Evolutionary conservation across 352 stramenopile genomes (phyloP).

Genomic region (Pythium guiyangense): DNA sequence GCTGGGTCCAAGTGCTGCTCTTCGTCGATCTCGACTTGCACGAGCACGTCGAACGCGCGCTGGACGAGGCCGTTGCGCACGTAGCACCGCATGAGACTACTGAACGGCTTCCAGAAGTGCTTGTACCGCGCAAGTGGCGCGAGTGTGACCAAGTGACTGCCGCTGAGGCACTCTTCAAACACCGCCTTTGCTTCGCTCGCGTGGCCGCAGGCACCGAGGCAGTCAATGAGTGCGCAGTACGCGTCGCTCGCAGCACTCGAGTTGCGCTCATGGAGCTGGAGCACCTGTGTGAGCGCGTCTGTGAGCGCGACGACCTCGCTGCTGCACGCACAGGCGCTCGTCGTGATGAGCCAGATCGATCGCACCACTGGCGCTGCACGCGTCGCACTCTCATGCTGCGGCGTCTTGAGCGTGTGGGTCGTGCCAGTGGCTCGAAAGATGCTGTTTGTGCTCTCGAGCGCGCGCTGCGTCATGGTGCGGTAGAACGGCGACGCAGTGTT

Average conservation of each 20-base stretch:
- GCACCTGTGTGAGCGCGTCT: constrained; percentile 14
- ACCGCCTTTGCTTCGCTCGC: constrained; percentile 38
- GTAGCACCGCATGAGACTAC: constrained; percentile 33
- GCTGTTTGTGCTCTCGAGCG: constrained; percentile 12
- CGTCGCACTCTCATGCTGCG: neutral
- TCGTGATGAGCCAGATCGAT: constrained; percentile 39
- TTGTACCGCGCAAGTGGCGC: constrained; percentile 19
- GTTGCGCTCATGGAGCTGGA: constrained; percentile 18
- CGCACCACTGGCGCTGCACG: constrained; percentile 14
- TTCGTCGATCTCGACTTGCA: constrained; percentile 35
- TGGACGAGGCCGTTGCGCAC: constrained; percentile 38
- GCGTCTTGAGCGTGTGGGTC: neutral
- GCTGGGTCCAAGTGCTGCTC: constrained; percentile 34
- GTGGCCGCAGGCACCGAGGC: constrained; percentile 28
- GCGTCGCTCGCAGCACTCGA: constrained; percentile 16
- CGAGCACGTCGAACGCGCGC: constrained; percentile 38
- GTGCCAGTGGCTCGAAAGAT: constrained; percentile 3
- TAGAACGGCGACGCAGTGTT: constrained; percentile 18
- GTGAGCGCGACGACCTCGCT: constrained; percentile 19
- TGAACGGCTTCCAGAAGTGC: constrained; percentile 39
- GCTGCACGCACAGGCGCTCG: constrained; percentile 23
- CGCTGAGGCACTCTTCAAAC: constrained; percentile 43
- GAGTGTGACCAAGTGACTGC: constrained; percentile 21
- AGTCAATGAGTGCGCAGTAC: constrained; percentile 39
- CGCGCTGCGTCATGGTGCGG: constrained; percentile 39